phyloP scores from a whole-genome alignment of 805 yeast genomes.

The Candida saitoana region DNA sequence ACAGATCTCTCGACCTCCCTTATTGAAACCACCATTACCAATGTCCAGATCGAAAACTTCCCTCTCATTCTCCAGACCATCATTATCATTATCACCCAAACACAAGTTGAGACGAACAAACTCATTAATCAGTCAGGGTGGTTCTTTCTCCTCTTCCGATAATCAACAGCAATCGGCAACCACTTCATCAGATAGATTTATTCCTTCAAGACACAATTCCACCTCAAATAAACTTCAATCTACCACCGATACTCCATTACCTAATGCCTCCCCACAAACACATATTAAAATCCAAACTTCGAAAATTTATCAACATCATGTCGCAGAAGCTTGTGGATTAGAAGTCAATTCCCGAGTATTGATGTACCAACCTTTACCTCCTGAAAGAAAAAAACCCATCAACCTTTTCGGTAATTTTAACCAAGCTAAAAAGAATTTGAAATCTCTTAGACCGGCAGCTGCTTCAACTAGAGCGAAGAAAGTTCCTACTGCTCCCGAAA shows the following conservation, averaged over 20 bases:
- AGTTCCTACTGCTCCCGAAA: constrained; percentile 82
- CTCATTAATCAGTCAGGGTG: constrained; percentile 25
- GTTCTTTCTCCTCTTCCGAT: constrained; percentile 25
- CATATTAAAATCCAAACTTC: constrained; percentile 53
- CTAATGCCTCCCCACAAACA: constrained; percentile 49
- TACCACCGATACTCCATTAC: constrained; percentile 32
- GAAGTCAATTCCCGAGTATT: constrained; percentile 77
- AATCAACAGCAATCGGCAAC: constrained; percentile 20
- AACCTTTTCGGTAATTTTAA: constrained; percentile 26
- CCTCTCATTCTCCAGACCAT: constrained; percentile 13
- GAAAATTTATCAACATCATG: constrained; percentile 67
- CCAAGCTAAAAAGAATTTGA: constrained; percentile 22
- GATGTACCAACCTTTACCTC: constrained; percentile 84
- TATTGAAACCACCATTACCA: constrained; percentile 19
- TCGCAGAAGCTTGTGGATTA: constrained; percentile 93
- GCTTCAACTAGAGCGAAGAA: constrained; percentile 70
- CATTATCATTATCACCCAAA: constrained; percentile 21
- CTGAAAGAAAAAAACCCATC: constrained; percentile 46
- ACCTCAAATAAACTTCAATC: constrained; percentile 33
- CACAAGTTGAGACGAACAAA: constrained; percentile 30
- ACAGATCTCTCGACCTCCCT: constrained; percentile 6
- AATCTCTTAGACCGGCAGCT: constrained; percentile 41
- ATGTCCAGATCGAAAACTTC: constrained; percentile 25
- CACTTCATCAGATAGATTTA: constrained; percentile 36
- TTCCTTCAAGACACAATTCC: constrained; percentile 41